These are phyloP conservation scores for Porphyrellus cyaneotinctus DNA, from an alignment of 768 basidiomycete genomes.

Conservation along the genomic window DNA sequence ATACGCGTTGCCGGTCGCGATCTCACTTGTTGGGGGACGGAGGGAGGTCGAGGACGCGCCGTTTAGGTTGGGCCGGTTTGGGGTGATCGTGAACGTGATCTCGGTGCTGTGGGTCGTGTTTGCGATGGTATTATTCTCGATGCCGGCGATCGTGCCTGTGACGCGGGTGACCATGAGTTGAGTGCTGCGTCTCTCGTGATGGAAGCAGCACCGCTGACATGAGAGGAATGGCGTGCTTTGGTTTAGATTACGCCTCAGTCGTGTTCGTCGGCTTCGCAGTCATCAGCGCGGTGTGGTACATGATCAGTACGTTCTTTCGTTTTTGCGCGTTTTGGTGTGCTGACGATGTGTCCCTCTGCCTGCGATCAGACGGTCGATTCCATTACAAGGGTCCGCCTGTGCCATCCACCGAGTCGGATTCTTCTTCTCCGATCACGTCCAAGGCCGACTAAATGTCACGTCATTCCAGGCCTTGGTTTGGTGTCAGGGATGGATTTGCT, in stretches of 20 bases:
- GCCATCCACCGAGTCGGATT: constrained; percentile 15
- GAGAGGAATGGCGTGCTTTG: no score
- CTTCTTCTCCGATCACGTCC: background rate
- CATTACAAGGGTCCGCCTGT: constrained; percentile 44
- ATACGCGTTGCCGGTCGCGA: constrained; percentile 58
- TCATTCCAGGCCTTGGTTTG: no score
- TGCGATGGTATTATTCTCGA: constrained; percentile 62
- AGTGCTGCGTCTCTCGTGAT: background rate
- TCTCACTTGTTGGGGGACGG: constrained; percentile 45
- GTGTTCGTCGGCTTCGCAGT: constrained; percentile 60
- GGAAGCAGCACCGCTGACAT: no score
- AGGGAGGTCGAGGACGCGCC: constrained; percentile 46
- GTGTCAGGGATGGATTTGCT: background rate
- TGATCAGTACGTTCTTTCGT: constrained; percentile 41
- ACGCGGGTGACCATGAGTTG: constrained; percentile 46
- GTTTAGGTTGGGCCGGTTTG: constrained; percentile 45
- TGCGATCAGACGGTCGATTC: constrained; percentile 36
- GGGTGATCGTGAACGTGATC: constrained; percentile 43
- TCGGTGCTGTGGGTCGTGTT: constrained; percentile 60
- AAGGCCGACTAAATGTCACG: constrained; percentile 8
- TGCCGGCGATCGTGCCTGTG: constrained; percentile 61
- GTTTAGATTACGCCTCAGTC: constrained; percentile 66
- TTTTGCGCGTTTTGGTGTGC: background rate
- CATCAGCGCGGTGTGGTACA: constrained; percentile 59
- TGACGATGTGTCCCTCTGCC: background rate